Evolutionary conservation across 768 basidiomycete species (phyloP).

Genomic region (Psilocybe tampanensis): DNA sequence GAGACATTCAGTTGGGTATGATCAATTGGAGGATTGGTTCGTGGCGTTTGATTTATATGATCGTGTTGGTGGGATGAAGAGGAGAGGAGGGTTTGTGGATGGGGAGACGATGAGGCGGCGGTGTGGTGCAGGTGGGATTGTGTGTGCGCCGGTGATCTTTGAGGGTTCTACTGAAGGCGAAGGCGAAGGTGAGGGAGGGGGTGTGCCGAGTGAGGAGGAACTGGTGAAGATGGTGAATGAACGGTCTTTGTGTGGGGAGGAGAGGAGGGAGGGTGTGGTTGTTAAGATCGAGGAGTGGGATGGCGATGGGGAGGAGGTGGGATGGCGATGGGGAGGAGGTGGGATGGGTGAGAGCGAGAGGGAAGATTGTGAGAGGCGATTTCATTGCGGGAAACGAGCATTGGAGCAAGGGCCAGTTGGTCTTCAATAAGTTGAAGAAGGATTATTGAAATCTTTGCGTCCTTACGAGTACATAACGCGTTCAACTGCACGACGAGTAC

Average conservation of each 20-base stretch:
- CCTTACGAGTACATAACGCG: no score
- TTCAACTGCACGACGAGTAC: no score
- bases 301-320: no score
- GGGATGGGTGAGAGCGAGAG: conserved; percentile 41
- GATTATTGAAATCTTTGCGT: no score
- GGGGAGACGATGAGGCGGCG: not conserved
- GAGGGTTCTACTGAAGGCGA: no score
- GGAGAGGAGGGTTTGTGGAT: not conserved
- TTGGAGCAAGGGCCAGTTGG: conserved; percentile 47
- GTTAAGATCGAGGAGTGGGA: conserved; percentile 48
- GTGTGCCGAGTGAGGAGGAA: conserved; percentile 39
- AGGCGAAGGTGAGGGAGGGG: conserved; percentile 30
- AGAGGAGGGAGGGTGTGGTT: conserved; percentile 58
- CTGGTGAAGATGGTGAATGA: conserved; percentile 48
- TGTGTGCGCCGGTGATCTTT: not conserved
- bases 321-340: conserved; percentile 31
- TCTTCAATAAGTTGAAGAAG: conserved; percentile 12
- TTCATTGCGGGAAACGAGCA: conserved; percentile 68
- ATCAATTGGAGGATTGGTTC: conserved; percentile 54
- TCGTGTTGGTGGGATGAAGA: conserved; percentile 25
- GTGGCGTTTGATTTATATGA: conserved; percentile 65
- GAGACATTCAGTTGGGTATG: conserved; percentile 63
- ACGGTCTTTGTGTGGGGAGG: conserved; percentile 40
- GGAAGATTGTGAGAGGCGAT: conserved; percentile 60
- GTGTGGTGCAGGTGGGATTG: not conserved